Evolutionary conservation across 768 basidiomycete genomes (phyloP).

Genomic region (Lentinula raphanica): DNA sequence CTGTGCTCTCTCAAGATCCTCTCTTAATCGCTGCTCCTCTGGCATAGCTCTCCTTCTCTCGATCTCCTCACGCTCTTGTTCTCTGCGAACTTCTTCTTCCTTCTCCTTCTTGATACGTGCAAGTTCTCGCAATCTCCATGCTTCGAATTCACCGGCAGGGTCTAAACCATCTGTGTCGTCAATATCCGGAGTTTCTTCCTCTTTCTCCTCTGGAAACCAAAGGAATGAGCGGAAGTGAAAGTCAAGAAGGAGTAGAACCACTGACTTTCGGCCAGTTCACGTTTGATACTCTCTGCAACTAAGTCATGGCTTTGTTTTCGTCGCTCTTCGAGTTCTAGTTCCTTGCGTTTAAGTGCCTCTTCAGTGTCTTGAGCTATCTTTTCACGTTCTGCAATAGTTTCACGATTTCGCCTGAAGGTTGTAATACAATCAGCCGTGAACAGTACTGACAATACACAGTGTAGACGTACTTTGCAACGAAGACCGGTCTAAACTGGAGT

Average conservation of each 20-base stretch:
- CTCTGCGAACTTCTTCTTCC: constrained; percentile 75
- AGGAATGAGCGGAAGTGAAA: neutral
- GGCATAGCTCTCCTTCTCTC: constrained; percentile 89
- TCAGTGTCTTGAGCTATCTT: constrained; percentile 68
- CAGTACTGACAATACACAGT: neutral
- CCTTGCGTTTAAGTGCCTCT: constrained; percentile 63
- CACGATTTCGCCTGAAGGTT: constrained; percentile 60
- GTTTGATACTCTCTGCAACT: constrained; percentile 88
- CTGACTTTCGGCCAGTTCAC: constrained; percentile 90
- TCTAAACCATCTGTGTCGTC: constrained; percentile 95
- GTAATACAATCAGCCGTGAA: neutral
- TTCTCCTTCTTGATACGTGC: constrained; percentile 92
- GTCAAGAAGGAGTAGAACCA: constrained; percentile 10
- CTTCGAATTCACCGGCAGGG: constrained; percentile 87
- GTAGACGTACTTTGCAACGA: constrained; percentile 75
- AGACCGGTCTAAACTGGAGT: constrained; percentile 84
- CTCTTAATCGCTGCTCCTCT: constrained; percentile 86
- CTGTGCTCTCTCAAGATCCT: constrained; percentile 85
- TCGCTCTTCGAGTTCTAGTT: constrained; percentile 74
- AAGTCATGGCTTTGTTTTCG: constrained; percentile 86
- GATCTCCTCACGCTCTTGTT: constrained; percentile 85
- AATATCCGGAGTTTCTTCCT: constrained; percentile 76
- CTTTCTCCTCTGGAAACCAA: constrained; percentile 78
- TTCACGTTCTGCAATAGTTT: constrained; percentile 67
- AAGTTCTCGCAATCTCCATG: constrained; percentile 92